Evolutionary conservation across 2,329 filamentous ascomycete species (phyloP).

Genomic region (Orbilia oligospora): DNA sequence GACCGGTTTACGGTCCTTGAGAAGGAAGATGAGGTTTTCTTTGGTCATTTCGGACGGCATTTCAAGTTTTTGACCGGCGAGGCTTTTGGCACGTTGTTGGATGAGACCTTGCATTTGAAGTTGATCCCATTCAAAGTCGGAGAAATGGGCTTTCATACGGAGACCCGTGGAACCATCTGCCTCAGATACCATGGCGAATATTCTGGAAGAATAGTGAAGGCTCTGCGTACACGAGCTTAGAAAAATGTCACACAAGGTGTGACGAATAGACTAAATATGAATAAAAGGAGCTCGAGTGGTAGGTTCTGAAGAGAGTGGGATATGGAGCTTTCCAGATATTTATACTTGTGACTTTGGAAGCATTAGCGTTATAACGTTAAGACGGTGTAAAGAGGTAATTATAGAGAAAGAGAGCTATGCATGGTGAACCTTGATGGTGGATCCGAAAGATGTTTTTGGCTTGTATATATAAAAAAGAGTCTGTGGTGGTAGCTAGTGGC

Average conservation of each 20-base stretch:
- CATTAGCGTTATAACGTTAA: too few species aligned
- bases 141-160: background rate
- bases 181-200: background rate
- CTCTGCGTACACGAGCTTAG: background rate
- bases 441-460: too few species aligned
- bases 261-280: too few species aligned
- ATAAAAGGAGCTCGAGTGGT: too few species aligned
- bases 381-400: too few species aligned
- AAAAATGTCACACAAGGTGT: too few species aligned
- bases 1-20: background rate
- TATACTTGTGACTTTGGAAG: background rate
- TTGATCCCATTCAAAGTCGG: background rate
- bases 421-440: too few species aligned
- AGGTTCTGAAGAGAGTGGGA: too few species aligned
- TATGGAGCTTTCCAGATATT: background rate
- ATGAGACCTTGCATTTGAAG: background rate
- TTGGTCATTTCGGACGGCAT: background rate
- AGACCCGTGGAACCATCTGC: background rate
- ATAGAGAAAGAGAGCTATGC: too few species aligned
- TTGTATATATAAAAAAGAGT: too few species aligned
- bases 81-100: background rate
- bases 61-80: conserved; percentile 18
- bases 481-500: too few species aligned
- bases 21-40: conserved; percentile 1
- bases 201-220: background rate